Percentiles rank a stretch among this genome's conserved stretches.
phyloP scores from a whole-genome alignment of 164 flowering plant species.

The Sedum album region DNA sequence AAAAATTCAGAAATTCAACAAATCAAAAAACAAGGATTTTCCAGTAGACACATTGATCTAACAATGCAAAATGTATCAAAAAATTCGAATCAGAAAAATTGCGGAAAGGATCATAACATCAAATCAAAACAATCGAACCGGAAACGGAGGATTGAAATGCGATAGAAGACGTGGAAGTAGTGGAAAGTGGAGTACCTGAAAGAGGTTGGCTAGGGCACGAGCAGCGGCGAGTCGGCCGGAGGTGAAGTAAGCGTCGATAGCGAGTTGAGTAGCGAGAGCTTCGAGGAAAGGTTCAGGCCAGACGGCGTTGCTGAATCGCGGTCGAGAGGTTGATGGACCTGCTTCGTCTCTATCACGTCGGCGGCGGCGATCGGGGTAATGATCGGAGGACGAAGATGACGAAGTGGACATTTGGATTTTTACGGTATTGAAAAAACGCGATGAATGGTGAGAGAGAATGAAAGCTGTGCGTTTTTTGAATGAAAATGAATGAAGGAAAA shows the following conservation, averaged over 20 bases:
- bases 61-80: background rate
- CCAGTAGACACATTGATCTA: background rate
- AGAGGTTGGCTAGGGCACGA: slow-evolving; percentile 47
- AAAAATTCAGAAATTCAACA: no score
- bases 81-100: background rate
- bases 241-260: slow-evolving; percentile 44
- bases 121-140: background rate
- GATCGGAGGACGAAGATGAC: slow-evolving; percentile 24
- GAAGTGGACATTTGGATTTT: slow-evolving; percentile 20
- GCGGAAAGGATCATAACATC: no score
- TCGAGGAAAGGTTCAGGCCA: slow-evolving; percentile 91
- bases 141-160: background rate
- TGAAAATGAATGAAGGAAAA: background rate
- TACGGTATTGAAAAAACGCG: background rate
- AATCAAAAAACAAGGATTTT: no score
- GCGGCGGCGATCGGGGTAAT: slow-evolving; percentile 3
- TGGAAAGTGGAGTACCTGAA: slow-evolving; percentile 38
- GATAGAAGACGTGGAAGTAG: background rate
- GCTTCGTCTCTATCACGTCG: slow-evolving; percentile 17
- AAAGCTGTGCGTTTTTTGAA: no score
- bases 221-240: slow-evolving; percentile 57
- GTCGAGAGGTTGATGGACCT: slow-evolving; percentile 46
- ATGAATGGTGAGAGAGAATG: background rate
- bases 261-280: slow-evolving; percentile 59
- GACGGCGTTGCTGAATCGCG: slow-evolving; percentile 35